These are phyloP conservation scores for Raffaelea arxii DNA, from an alignment of 2,329 filamentous ascomycete species.

Conservation along the genomic window DNA sequence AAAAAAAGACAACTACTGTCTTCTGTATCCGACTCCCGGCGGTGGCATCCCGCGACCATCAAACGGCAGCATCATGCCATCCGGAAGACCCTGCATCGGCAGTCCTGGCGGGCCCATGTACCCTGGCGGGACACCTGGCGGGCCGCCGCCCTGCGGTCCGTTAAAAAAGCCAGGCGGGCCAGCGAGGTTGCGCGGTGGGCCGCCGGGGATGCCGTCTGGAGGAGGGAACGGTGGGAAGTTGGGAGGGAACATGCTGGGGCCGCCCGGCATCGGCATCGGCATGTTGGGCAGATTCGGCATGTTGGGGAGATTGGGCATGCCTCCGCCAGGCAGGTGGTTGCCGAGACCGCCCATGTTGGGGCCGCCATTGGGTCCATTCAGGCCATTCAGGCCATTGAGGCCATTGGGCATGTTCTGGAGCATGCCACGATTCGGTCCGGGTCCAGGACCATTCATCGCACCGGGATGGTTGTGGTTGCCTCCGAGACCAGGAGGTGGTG, in stretches of 20 bases:
- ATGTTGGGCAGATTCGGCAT: constrained; percentile 15
- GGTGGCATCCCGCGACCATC: constrained; percentile 30
- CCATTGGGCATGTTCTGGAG: constrained; percentile 20
- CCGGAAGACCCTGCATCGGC: constrained; percentile 45
- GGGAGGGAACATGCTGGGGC: constrained; percentile 44
- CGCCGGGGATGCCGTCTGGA: constrained; percentile 36
- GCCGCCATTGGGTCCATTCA: too few species aligned
- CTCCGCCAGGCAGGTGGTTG: too few species aligned
- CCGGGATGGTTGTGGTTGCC: constrained; percentile 19
- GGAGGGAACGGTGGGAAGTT: constrained; percentile 44
- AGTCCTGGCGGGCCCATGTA: constrained; percentile 47
- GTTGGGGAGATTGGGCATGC: constrained; percentile 20
- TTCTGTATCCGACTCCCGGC: constrained; percentile 10
- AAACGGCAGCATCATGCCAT: constrained; percentile 41
- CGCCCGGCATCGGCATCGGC: constrained; percentile 5
- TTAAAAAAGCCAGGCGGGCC: constrained; percentile 48
- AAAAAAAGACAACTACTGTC: constrained; percentile 4
- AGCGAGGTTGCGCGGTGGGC: constrained; percentile 42
- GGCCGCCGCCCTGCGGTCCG: constrained; percentile 5
- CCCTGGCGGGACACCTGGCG: constrained; percentile 25
- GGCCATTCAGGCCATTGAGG: constrained; percentile 32
- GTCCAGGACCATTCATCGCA: too few species aligned
- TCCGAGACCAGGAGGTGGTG: constrained; percentile 46
- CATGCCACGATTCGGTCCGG: too few species aligned
- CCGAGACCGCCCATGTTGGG: not conserved